Percentiles rank a stretch among this genome's conserved stretches.
Conservation (phyloP, 177 flowering plant genomes). For the Vitis hybrid region DNA sequence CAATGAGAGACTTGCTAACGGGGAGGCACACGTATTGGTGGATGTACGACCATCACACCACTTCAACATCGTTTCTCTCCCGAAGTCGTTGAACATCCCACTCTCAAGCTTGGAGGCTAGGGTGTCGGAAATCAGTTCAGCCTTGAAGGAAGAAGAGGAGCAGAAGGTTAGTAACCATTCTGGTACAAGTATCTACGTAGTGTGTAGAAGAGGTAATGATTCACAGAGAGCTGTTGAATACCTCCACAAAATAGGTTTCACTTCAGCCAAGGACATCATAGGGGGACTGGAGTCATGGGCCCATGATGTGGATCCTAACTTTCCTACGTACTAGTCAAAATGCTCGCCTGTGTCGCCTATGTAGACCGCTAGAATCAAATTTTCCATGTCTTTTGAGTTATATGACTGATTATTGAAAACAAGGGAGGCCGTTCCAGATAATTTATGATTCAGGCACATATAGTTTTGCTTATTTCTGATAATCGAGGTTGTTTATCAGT, state of each 20-base stretch:
- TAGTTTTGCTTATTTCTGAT: no score
- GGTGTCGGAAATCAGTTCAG: slow-evolving; percentile 47
- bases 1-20: slow-evolving; percentile 42
- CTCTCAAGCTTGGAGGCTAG: slow-evolving; percentile 59
- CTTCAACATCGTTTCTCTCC: slow-evolving; percentile 77
- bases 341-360: no score
- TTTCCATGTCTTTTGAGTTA: no score
- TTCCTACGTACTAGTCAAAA: slow-evolving; percentile 61
- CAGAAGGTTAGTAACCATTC: slow-evolving; percentile 15
- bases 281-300: slow-evolving; percentile 96
- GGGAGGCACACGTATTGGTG: slow-evolving; percentile 70
- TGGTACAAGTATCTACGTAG: slow-evolving; percentile 51
- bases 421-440: no score
- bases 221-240: slow-evolving; percentile 89
- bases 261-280: slow-evolving; percentile 68
- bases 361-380: no score
- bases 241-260: slow-evolving; percentile 70
- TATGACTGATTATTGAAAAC: no score
- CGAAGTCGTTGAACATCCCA: slow-evolving; percentile 77
- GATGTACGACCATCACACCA: slow-evolving; percentile 95
- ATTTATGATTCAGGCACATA: no score
- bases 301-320: slow-evolving; percentile 69
- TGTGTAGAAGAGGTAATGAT: slow-evolving; percentile 96
- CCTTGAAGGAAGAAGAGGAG: slow-evolving; percentile 43
- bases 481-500: no score